Conservation (phyloP, 345 rosid genomes). For the Corymbia maculata region DNA sequence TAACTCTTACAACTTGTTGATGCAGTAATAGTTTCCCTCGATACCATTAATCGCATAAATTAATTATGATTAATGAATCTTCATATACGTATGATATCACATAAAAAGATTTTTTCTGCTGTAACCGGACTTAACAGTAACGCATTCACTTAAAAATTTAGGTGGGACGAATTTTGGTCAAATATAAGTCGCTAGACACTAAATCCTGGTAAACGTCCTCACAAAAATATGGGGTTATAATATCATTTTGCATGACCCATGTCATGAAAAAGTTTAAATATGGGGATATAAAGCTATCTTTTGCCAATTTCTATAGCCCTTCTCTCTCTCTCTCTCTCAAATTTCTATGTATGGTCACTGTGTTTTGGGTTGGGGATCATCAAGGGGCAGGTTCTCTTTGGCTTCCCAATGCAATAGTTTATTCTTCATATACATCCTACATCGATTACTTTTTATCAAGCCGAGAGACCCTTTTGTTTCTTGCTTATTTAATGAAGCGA, state of each 20-base stretch:
- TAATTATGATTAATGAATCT: not conserved
- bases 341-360: not conserved
- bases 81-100: not conserved
- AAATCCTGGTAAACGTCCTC: not conserved
- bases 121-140: not conserved
- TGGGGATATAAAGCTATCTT: not conserved
- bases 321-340: not conserved
- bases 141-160: not conserved
- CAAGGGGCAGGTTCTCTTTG: not conserved
- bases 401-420: constrained; percentile 4
- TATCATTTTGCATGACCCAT: not conserved
- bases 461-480: not conserved
- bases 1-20: not conserved
- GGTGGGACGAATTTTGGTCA: not conserved
- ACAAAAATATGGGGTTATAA: not conserved
- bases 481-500: not conserved
- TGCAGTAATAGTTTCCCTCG: not conserved
- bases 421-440: not conserved
- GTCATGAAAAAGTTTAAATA: not conserved
- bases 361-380: constrained; percentile 4
- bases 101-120: not conserved
- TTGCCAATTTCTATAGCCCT: constrained; percentile 1
- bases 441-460: not conserved
- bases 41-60: not conserved
- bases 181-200: not conserved